Evolutionary conservation across 2,329 filamentous ascomycete genomes (phyloP).

Genomic region (Ophiosphaerella narmari): DNA sequence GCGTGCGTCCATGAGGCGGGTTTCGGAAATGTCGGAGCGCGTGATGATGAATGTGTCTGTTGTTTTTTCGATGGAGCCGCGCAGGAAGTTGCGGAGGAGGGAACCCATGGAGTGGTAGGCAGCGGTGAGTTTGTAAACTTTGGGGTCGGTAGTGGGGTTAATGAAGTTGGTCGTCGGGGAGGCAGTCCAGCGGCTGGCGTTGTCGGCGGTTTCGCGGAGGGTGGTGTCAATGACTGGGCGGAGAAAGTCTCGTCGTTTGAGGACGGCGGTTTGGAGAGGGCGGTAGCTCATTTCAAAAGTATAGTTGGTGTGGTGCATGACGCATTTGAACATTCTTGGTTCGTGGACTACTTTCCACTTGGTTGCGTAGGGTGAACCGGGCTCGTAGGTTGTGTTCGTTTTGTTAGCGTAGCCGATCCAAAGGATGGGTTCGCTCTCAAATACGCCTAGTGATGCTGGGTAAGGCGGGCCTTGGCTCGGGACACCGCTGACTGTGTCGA

Average conservation of each 20-base stretch:
- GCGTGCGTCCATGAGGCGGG: constrained; percentile 33
- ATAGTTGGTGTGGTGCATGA: constrained; percentile 43
- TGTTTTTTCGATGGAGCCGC: constrained; percentile 34
- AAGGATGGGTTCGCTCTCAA: constrained; percentile 40
- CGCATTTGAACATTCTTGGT: constrained; percentile 43
- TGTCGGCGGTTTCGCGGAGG: constrained; percentile 8
- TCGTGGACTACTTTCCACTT: constrained; percentile 39
- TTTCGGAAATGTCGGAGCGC: constrained; percentile 41
- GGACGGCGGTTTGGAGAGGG: constrained; percentile 28
- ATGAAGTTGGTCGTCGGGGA: constrained; percentile 29
- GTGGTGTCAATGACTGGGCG: constrained; percentile 37
- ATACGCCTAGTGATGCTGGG: constrained; percentile 35
- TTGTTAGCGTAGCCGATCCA: constrained; percentile 45
- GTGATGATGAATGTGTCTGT: constrained; percentile 32
- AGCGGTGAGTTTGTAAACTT: constrained; percentile 38
- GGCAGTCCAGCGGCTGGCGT: constrained; percentile 18
- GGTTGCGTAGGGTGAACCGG: constrained; percentile 24
- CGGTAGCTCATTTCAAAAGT: constrained; percentile 39
- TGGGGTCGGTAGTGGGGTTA: constrained; percentile 23
- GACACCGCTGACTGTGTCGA: constrained; percentile 25
- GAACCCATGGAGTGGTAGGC: constrained; percentile 40
- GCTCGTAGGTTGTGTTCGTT: constrained; percentile 27
- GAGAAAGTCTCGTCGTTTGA: constrained; percentile 34
- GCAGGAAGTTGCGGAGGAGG: constrained; percentile 42
- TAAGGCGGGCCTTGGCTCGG: constrained; percentile 29